phyloP scores from a whole-genome alignment of 371 early-diverging fungal genomes.

The Rhizopus arrhizus region DNA sequence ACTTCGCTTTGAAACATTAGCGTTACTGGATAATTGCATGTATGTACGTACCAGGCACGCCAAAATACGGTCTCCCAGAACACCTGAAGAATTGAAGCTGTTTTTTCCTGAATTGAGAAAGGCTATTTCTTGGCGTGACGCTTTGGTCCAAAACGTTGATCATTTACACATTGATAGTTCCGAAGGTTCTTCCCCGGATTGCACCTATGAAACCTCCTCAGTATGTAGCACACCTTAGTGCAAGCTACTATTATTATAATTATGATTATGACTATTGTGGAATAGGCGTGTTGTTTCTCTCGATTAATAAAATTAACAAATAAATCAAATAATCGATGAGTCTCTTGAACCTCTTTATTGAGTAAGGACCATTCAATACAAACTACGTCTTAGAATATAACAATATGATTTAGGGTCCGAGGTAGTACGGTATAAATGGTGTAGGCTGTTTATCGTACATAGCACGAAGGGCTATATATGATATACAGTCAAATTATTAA shows the following conservation, averaged over 20 bases:
- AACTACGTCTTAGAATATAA: too few species aligned
- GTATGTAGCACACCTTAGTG: background rate
- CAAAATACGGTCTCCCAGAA: background rate
- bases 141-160: background rate
- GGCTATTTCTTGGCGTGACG: conserved; percentile 1
- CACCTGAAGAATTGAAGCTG: conserved; percentile 1
- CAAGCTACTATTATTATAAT: background rate
- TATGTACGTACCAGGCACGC: background rate
- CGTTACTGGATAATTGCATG: background rate
- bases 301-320: too few species aligned
- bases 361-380: too few species aligned
- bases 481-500: too few species aligned
- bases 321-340: too few species aligned
- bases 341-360: too few species aligned
- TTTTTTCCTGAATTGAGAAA: background rate
- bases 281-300: too few species aligned
- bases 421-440: too few species aligned
- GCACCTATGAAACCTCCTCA: background rate
- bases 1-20: background rate
- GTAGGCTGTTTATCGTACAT: too few species aligned
- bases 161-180: background rate
- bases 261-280: background rate
- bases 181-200: background rate
- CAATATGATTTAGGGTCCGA: too few species aligned
- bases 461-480: too few species aligned